Conservation (phyloP, 2,329 filamentous ascomycete species). For the Cryphonectria nitschkei region DNA sequence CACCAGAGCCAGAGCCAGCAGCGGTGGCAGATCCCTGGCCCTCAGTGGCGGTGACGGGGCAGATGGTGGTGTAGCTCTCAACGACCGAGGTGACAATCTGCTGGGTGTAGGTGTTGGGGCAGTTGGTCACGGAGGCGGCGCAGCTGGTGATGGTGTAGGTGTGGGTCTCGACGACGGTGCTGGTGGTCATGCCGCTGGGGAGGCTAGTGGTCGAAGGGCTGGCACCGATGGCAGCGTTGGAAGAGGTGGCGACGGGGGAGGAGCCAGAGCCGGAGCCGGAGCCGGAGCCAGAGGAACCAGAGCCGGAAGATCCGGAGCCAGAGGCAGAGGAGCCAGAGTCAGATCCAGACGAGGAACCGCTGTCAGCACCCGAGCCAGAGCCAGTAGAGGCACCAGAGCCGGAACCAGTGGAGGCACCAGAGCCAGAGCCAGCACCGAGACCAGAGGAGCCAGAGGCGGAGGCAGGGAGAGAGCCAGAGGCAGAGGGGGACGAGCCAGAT, state of each 20-base stretch:
- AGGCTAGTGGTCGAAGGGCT: conserved; percentile 9
- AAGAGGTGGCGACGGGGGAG: not conserved
- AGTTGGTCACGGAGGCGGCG: conserved; percentile 37
- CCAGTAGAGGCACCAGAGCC: not conserved
- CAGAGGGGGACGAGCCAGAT: conserved; percentile 12
- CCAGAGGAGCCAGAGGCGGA: conserved; percentile 20
- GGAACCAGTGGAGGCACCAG: not conserved
- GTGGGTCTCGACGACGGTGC: conserved; percentile 33
- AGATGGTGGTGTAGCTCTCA: conserved; percentile 34
- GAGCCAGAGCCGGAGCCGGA: not conserved
- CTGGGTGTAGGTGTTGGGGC: conserved; percentile 35
- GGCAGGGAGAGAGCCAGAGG: conserved; percentile 3
- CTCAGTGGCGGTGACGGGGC: conserved; percentile 32
- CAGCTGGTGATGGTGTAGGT: conserved; percentile 39
- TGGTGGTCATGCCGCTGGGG: conserved; percentile 31
- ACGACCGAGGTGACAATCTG: conserved; percentile 35
- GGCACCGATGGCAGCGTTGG: conserved; percentile 20
- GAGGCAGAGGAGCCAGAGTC: conserved; percentile 8
- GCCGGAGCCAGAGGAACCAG: conserved; percentile 1
- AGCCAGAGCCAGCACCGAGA: conserved; percentile 11
- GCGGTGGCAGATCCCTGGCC: conserved; percentile 19
- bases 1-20: not conserved
- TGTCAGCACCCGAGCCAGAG: not conserved
- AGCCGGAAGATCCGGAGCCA: not conserved
- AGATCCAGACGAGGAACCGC: not conserved